phyloP scores from a whole-genome alignment of 495 filamentous ascomycete genomes.

The Aspergillus asperescens region DNA sequence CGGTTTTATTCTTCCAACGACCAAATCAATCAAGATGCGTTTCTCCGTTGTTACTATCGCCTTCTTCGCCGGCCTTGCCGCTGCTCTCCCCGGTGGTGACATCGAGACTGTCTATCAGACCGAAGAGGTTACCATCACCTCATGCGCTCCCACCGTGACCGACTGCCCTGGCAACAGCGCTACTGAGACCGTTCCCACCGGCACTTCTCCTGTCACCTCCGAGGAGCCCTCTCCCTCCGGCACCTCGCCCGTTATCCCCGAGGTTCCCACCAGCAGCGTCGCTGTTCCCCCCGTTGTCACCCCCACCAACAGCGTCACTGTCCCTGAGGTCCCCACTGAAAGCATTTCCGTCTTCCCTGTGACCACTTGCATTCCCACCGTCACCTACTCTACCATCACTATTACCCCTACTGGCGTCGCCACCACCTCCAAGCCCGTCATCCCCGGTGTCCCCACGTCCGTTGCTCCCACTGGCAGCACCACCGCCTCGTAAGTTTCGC shows the following conservation, averaged over 20 bases:
- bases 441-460: constrained; percentile 23
- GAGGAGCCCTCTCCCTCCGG: not conserved
- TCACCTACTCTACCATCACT: constrained; percentile 37
- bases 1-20: constrained; percentile 31
- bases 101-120: constrained; percentile 50
- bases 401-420: constrained; percentile 14
- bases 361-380: constrained; percentile 44
- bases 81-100: constrained; percentile 33
- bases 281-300: constrained; percentile 13
- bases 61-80: constrained; percentile 46
- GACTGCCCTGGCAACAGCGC: constrained; percentile 47
- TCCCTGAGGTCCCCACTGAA: constrained; percentile 14
- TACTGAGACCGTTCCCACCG: constrained; percentile 5
- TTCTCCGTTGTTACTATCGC: constrained; percentile 47
- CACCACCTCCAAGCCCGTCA: constrained; percentile 26
- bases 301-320: constrained; percentile 19
- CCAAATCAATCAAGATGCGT: constrained; percentile 48
- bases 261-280: constrained; percentile 9
- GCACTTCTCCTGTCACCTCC: constrained; percentile 10
- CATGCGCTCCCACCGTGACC: constrained; percentile 55
- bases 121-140: constrained; percentile 52
- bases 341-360: constrained; percentile 29
- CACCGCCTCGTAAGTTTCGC: constrained; percentile 26
- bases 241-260: constrained; percentile 7
- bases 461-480: constrained; percentile 23